A percentile compares a stretch with the other conserved stretches of the same genome.
These are phyloP conservation scores for Nicotiana rustica DNA, from an alignment of 305 asterid species.

Conservation along the genomic window DNA sequence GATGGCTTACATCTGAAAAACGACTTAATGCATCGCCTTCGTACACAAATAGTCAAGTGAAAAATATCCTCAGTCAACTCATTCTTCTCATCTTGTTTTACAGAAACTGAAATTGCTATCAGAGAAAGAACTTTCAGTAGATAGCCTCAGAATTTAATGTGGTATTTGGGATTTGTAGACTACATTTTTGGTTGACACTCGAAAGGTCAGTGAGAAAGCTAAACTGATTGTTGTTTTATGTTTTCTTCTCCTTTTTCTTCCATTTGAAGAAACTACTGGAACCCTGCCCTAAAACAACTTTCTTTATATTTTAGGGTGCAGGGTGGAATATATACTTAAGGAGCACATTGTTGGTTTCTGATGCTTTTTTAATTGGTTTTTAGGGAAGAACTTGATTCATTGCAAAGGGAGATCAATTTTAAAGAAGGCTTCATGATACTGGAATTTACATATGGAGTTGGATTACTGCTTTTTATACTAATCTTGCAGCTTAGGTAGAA, in stretches of 20 bases:
- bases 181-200: constrained; percentile 17
- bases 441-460: constrained; percentile 14
- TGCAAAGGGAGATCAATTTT: background rate
- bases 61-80: background rate
- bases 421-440: constrained; percentile 22
- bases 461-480: constrained; percentile 18
- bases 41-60: background rate
- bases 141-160: constrained; percentile 49
- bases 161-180: constrained; percentile 33
- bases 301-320: background rate
- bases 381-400: constrained; percentile 19
- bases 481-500: constrained; percentile 29
- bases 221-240: background rate
- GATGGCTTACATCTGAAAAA: constrained; percentile 5
- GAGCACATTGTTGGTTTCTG: constrained; percentile 12
- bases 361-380: constrained; percentile 5
- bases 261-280: constrained; percentile 11
- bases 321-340: constrained; percentile 5
- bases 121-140: constrained; percentile 55
- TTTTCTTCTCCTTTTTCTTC: constrained; percentile 20
- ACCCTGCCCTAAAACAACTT: background rate
- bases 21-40: background rate
- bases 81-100: constrained; percentile 29
- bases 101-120: constrained; percentile 94
- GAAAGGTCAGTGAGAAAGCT: constrained; percentile 32